Conservation (phyloP, 306 rosid genomes). For the Oemleria cerasiformis region DNA sequence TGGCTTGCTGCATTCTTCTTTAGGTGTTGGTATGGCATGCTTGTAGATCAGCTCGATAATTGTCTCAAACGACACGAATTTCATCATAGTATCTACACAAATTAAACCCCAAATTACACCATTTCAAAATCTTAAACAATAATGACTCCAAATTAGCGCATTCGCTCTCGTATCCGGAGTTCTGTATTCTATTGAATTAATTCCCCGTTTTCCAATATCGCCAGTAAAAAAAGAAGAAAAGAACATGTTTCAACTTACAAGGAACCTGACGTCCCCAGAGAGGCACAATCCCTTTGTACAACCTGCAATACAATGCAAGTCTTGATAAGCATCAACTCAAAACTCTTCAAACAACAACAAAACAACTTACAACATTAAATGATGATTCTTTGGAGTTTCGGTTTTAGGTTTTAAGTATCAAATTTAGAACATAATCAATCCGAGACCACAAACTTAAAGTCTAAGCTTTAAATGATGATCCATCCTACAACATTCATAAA, state of each 20-base stretch:
- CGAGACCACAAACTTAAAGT: no score
- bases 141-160: no score
- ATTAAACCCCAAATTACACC: background rate
- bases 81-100: slow-evolving; percentile 72
- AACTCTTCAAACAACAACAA: background rate
- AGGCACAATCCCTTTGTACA: slow-evolving; percentile 81
- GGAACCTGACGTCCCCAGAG: slow-evolving; percentile 97
- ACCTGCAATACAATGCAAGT: slow-evolving; percentile 38
- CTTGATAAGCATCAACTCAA: background rate
- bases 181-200: no score
- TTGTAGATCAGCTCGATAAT: slow-evolving; percentile 63
- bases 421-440: no score
- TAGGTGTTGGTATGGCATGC: slow-evolving; percentile 57
- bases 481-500: no score
- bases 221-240: background rate
- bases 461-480: no score
- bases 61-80: slow-evolving; percentile 71
- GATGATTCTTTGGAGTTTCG: no score
- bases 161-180: no score
- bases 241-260: slow-evolving; percentile 46
- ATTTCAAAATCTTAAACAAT: background rate
- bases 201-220: background rate
- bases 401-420: no score
- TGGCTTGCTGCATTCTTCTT: slow-evolving; percentile 55
- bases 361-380: background rate